phyloP scores from a whole-genome alignment of 2,329 filamentous ascomycete genomes.

The Lojkania enalia region DNA sequence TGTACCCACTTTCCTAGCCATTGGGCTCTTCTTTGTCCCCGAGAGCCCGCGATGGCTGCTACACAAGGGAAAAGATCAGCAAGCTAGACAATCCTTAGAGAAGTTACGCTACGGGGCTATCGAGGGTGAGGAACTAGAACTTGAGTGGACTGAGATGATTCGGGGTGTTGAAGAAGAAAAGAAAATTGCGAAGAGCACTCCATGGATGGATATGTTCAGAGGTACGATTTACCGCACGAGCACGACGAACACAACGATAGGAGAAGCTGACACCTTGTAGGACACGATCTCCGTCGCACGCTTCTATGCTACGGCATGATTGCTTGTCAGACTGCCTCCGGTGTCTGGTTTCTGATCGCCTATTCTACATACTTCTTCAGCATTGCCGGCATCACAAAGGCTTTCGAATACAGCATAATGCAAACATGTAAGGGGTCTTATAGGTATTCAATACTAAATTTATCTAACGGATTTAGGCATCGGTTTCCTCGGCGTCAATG shows the following conservation, averaged over 20 bases:
- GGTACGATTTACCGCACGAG: too few species aligned
- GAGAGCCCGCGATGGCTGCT: constrained; percentile 50
- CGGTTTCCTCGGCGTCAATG: constrained; percentile 54
- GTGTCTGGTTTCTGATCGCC: constrained; percentile 56
- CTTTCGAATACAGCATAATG: constrained; percentile 57
- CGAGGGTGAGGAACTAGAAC: constrained; percentile 21
- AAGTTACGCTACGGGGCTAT: constrained; percentile 39
- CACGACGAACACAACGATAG: background rate
- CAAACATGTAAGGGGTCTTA: too few species aligned
- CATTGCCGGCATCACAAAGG: constrained; percentile 26
- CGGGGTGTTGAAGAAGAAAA: constrained; percentile 33
- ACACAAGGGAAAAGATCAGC: constrained; percentile 18
- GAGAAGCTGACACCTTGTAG: constrained; percentile 29
- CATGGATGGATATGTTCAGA: constrained; percentile 54
- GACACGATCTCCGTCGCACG: constrained; percentile 54
- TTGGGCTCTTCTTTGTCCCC: constrained; percentile 36
- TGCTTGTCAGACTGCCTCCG: constrained; percentile 50
- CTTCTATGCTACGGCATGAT: constrained; percentile 56
- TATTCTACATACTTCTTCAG: constrained; percentile 53
- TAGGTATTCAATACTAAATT: too few species aligned
- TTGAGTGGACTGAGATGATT: constrained; percentile 34
- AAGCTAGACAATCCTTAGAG: constrained; percentile 21
- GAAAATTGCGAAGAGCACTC: constrained; percentile 55
- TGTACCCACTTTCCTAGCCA: constrained; percentile 52
- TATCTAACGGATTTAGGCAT: too few species aligned